Evolutionary conservation across 495 filamentous ascomycete species (phyloP).

Genomic region (Neurospora sp.): DNA sequence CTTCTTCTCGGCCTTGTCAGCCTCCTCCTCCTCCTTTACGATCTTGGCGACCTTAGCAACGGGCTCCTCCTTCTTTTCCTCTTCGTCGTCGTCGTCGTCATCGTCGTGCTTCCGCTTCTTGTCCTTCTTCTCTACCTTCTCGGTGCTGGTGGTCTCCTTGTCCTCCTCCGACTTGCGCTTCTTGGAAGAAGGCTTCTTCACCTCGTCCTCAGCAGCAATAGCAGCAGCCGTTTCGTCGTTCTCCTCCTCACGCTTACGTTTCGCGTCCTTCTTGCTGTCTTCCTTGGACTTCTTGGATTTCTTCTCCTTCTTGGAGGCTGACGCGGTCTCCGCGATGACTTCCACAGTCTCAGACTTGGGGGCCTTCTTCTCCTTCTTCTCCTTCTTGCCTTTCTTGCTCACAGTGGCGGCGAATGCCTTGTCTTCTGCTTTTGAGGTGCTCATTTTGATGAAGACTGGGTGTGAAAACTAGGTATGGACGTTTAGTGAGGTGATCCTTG

Average conservation of each 20-base stretch:
- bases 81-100: conserved; percentile 3
- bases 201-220: neutral
- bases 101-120: conserved; percentile 1
- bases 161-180: conserved; percentile 7
- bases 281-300: conserved; percentile 12
- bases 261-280: conserved; percentile 11
- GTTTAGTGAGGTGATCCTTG: neutral
- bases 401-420: neutral
- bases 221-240: too few species aligned
- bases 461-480: neutral
- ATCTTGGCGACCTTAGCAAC: neutral
- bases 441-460: neutral
- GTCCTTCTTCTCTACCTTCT: neutral
- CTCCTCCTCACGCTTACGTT: conserved; percentile 2
- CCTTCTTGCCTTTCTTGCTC: neutral
- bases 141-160: neutral
- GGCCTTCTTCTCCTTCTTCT: neutral
- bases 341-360: conserved; percentile 6
- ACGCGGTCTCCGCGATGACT: neutral
- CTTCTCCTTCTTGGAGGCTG: conserved; percentile 19
- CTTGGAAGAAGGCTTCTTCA: neutral
- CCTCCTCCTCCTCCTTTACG: neutral
- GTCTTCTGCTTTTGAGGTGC: neutral
- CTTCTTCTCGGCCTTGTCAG: conserved; percentile 4
- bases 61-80: neutral